phyloP scores from a whole-genome alignment of 2,329 filamentous ascomycete genomes.

The Colletotrichum camelliae region DNA sequence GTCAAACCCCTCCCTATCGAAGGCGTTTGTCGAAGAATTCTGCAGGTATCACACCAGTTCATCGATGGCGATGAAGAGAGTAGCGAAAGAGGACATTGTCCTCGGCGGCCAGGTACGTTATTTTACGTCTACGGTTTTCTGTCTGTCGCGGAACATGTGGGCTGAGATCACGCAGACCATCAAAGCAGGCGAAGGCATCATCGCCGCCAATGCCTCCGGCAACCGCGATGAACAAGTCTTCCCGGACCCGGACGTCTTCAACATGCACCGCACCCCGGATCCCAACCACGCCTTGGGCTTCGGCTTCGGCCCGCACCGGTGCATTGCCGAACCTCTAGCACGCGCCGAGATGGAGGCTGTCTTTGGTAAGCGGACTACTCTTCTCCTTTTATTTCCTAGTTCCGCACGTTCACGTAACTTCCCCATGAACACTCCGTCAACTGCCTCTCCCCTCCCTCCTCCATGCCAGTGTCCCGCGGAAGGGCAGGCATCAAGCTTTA shows the following conservation, averaged over 20 bases:
- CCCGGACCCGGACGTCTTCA: constrained; percentile 43
- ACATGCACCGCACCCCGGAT: constrained; percentile 43
- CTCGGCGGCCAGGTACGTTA: constrained; percentile 42
- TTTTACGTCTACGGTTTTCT: background rate
- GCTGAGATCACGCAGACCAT: constrained; percentile 31
- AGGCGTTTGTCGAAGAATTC: constrained; percentile 51
- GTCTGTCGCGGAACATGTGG: background rate
- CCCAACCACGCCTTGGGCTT: constrained; percentile 45
- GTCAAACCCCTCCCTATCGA: constrained; percentile 39
- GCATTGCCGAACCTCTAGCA: constrained; percentile 49
- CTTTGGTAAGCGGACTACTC: constrained; percentile 39
- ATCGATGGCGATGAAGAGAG: constrained; percentile 50
- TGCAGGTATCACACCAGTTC: constrained; percentile 54
- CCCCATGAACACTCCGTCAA: background rate
- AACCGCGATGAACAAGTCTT: constrained; percentile 53
- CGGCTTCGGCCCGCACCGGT: constrained; percentile 51
- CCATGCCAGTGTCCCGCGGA: background rate
- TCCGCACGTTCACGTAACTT: background rate
- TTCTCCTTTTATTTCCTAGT: background rate
- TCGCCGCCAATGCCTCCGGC: constrained; percentile 51
- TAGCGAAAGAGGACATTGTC: constrained; percentile 51
- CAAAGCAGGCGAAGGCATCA: constrained; percentile 49
- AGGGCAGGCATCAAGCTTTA: background rate
- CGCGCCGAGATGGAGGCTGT: constrained; percentile 46
- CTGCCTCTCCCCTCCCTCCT: background rate